Base-by-base conservation (phyloP, 1,139 yeast species). In the Yamadazyma dendronema region DNA sequence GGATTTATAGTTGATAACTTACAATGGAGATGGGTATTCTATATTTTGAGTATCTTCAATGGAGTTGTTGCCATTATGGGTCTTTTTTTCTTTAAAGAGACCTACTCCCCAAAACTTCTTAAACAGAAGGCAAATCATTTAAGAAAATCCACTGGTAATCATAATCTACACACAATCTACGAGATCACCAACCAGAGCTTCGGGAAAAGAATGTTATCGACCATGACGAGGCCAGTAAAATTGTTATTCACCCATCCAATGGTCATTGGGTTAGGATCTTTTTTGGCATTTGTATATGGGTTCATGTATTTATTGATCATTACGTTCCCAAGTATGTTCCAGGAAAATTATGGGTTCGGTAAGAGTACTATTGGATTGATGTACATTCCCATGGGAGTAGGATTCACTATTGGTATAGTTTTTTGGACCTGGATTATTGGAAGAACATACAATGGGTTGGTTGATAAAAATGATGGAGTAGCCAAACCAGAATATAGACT, bases 1-100 rank as follows among this genome's bases (percentile, higher is more conserved):
- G 84, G 84, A 1, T 79, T 70, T 49, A 68, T 78, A 19, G 78
- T 75, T 5, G 67, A 77, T 46, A 48, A 67, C 23, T 54, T 59
- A 30, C 49, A 57, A 22, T 70, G 75, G 75, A 56, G 74, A 45
- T 70, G 75, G 75, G 68, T 65, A 1, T 65, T 69, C 32, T 65
- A 66, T 40, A 65, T 69, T 4, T 59, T 70, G 41, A 56, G 69
- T 26, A 66, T 68, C 11, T 67, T 68, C 46, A 70, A 70, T 43
- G 74, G 68, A 4, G 53, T 48, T 6, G 65, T 67, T 23, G 74
- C 74, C 1, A 35, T 66, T 3, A 13, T 53, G 4, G 72, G 71
- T 3, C 53, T 65, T 15, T 25, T 68, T 2, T 62, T 67, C 41
- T 66, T 58, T 45, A 55, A 51, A 36, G 75, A 70, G 47, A 69